Evolutionary conservation across 345 rosid genomes (phyloP).

Genomic region (Salix dunnii): DNA sequence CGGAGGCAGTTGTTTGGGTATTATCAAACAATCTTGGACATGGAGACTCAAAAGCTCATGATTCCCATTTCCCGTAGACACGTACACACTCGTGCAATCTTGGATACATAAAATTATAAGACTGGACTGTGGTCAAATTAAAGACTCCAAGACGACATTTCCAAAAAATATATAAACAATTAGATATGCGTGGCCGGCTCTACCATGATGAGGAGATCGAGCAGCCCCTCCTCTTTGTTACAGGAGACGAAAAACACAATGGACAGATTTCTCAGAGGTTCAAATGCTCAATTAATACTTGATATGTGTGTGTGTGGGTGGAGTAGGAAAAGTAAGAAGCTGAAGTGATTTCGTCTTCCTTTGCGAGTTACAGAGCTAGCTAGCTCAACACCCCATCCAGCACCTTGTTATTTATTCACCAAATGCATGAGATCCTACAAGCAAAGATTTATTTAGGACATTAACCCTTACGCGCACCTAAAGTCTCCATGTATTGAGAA

Average conservation of each 20-base stretch:
- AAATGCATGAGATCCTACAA: neutral
- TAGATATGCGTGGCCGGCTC: too few relatives aligned
- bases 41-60: constrained; percentile 12
- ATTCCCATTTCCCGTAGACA: constrained; percentile 14
- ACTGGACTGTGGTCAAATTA: constrained; percentile 16
- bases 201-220: too few relatives aligned
- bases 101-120: constrained; percentile 13
- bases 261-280: neutral
- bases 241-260: too few relatives aligned
- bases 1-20: constrained; percentile 12
- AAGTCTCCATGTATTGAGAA: neutral
- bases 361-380: neutral
- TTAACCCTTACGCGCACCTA: neutral
- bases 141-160: neutral
- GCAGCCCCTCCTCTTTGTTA: too few relatives aligned
- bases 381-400: neutral
- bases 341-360: too few relatives aligned
- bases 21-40: constrained; percentile 2
- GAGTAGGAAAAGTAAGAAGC: too few relatives aligned
- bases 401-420: neutral
- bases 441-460: neutral
- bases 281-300: neutral
- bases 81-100: constrained; percentile 34
- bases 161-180: too few relatives aligned
- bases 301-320: too few relatives aligned